Conservation (phyloP, 202 grass and related monocot genomes). For the Setaria viridis region DNA sequence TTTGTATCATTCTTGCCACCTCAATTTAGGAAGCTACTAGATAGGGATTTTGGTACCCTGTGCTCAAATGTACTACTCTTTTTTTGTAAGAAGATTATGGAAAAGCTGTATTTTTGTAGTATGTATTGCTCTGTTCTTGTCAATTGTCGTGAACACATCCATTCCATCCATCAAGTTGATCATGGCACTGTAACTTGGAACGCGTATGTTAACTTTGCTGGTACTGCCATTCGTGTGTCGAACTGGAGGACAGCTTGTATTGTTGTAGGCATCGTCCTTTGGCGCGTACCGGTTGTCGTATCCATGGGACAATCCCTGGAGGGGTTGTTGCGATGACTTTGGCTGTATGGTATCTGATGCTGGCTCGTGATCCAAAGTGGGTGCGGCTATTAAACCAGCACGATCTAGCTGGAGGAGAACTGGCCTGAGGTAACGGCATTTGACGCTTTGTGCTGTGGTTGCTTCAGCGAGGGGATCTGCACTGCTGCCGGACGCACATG, state of each 20-base stretch:
- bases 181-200: constrained; percentile 12
- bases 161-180: neutral
- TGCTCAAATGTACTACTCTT: constrained; percentile 23
- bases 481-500: neutral
- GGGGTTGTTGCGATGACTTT: constrained; percentile 8
- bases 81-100: constrained; percentile 3
- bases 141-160: neutral
- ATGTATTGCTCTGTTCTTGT: constrained; percentile 27
- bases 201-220: neutral
- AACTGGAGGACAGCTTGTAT: constrained; percentile 1
- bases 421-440: constrained; percentile 2
- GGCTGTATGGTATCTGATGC: neutral
- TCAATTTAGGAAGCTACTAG: constrained; percentile 48
- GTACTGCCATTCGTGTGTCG: constrained; percentile 20
- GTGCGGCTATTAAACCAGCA: constrained; percentile 18
- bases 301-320: constrained; percentile 1
- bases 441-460: neutral
- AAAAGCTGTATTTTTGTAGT: constrained; percentile 25
- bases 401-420: constrained; percentile 38
- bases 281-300: neutral
- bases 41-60: constrained; percentile 48
- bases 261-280: neutral
- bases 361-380: constrained; percentile 38
- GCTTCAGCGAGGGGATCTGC: neutral
- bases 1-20: constrained; percentile 57